Evolutionary conservation across 2,329 filamentous ascomycete species (phyloP).

Genomic region (Fonsecaea monophora): DNA sequence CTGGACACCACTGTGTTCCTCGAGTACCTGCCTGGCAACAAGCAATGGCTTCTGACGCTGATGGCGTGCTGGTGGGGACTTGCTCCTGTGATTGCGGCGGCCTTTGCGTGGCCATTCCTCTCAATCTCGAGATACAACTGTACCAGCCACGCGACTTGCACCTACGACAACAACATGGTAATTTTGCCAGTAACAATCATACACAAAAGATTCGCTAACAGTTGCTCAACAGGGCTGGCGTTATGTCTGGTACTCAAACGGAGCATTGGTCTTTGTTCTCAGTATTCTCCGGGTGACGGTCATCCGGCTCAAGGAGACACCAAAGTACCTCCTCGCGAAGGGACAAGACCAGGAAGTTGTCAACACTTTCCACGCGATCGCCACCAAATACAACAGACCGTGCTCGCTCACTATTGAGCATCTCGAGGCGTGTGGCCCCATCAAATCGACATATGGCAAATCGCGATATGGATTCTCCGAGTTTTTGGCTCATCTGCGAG

Average conservation of each 20-base stretch:
- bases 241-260: constrained; percentile 73
- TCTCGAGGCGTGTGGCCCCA: constrained; percentile 55
- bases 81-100: constrained; percentile 35
- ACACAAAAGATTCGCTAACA: not conserved
- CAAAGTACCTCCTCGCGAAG: constrained; percentile 78
- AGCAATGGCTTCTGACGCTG: constrained; percentile 64
- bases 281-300: constrained; percentile 70
- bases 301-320: constrained; percentile 76
- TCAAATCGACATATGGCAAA: constrained; percentile 47
- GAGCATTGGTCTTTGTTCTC: constrained; percentile 73
- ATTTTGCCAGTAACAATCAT: not conserved
- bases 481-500: constrained; percentile 61
- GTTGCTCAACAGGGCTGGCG: constrained; percentile 68
- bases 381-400: constrained; percentile 59
- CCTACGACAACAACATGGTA: constrained; percentile 56
- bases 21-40: constrained; percentile 62
- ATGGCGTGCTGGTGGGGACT: constrained; percentile 48
- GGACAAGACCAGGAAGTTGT: constrained; percentile 74
- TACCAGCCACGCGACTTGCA: constrained; percentile 52
- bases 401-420: constrained; percentile 60
- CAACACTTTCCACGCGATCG: constrained; percentile 65
- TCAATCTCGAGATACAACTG: constrained; percentile 32
- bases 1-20: constrained; percentile 59
- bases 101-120: constrained; percentile 39
- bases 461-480: constrained; percentile 30